A percentile compares a stretch with the other conserved stretches of the same genome.
phyloP scores from a whole-genome alignment of 306 rosid genomes.

The Cicer judaicum region DNA sequence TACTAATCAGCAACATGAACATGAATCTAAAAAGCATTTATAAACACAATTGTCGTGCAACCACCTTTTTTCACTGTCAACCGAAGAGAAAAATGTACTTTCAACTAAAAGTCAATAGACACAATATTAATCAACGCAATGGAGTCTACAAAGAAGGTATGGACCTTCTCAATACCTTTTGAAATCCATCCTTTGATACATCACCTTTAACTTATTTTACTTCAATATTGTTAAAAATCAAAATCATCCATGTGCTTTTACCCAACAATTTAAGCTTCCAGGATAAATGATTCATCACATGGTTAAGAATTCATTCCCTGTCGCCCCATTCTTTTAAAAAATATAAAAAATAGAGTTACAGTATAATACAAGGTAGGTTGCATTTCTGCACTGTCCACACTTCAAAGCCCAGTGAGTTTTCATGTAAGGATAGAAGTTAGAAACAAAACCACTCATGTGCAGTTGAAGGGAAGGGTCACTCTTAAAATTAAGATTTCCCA shows the following conservation, averaged over 20 bases:
- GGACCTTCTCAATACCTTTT: constrained; percentile 7
- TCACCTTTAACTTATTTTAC: constrained; percentile 30
- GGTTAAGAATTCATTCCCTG: not conserved
- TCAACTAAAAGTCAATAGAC: not conserved
- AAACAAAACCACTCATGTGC: not conserved
- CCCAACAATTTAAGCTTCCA: not conserved
- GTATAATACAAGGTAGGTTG: not conserved
- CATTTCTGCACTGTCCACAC: not conserved
- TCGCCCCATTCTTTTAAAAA: not conserved
- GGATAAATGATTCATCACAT: constrained; percentile 2
- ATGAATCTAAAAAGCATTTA: constrained; percentile 3
- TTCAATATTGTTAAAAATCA: not conserved
- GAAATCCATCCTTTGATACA: not conserved
- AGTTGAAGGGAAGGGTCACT: not conserved
- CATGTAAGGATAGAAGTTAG: not conserved
- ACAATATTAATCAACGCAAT: constrained; percentile 9
- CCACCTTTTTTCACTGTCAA: constrained; percentile 13
- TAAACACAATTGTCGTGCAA: constrained; percentile 12
- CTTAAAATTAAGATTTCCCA: not conserved
- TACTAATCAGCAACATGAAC: constrained; percentile 28
- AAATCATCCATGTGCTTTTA: constrained; percentile 5
- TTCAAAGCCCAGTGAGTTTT: not conserved
- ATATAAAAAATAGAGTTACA: not conserved
- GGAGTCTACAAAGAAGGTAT: constrained; percentile 21
- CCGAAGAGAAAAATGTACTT: not conserved